Evolutionary conservation across 495 filamentous ascomycete genomes (phyloP), one percentile per base, ranked within the genome.

Genomic region (Evernia prunastri): DNA sequence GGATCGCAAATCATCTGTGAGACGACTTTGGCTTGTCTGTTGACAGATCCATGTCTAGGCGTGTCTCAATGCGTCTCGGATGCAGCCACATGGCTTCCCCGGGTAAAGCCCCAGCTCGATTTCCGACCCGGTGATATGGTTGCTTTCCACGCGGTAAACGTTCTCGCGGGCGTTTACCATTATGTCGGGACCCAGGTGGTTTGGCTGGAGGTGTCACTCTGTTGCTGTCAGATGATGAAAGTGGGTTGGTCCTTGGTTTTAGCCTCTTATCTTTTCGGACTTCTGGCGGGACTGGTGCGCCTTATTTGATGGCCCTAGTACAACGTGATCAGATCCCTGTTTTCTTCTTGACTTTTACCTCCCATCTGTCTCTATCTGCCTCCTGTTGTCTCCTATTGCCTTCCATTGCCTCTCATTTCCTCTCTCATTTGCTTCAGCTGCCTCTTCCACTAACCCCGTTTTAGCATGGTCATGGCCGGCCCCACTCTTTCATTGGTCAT

Each of bases 41-140:
- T 49, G 42, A n/a, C 27, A 33, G 56, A 57, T 18, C 37, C 51
- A 45, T 56, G 39, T 47, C 56, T 63, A 63, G 53, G 17, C 37
- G 42, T 36, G 33, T 8, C 17, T 40, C 15, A n/a, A 40, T 15
- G 39, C 31, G 51, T 57, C 53, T 57, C 61, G 61, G 61, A 56
- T 58, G 53, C 53, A 63, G 29, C 39, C 47, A 33, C 60, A 27
- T 47, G 43, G 51, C 18, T 56, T 63, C 60, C 53, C 61, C 61
- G 61, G 29, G 23, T 27, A 33, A n/a, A n/a, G 9, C 20, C 58
- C 25, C 31, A 25, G 23, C 25, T 42, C 8, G 10, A 37, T 17
- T 36, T 35, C 17, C 37, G 40, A 11, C 53, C 61, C 61, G 40
- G 35, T 17, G 54, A 25, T 29, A 9, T 58, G 61, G 61, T 63